Evolutionary conservation across 208 protist genomes (phyloP).

Genomic region (Leishmania major): DNA sequence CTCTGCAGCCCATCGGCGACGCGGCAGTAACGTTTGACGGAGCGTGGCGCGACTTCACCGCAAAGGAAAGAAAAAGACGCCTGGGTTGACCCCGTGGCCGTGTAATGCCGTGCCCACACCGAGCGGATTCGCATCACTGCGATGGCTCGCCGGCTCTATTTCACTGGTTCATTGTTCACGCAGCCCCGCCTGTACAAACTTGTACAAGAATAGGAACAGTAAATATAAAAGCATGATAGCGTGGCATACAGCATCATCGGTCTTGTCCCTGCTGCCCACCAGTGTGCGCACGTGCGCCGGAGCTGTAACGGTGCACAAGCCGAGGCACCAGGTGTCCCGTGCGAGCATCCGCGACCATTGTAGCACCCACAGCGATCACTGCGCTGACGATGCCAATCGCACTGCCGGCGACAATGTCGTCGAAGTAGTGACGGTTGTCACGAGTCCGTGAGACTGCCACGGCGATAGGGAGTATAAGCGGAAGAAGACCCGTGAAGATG

Average conservation of each 20-base stretch:
- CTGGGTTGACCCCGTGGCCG: too few relatives aligned
- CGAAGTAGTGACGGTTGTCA: conserved; percentile 86
- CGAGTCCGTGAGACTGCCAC: conserved; percentile 74
- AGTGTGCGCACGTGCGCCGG: not conserved
- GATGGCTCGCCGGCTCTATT: too few relatives aligned
- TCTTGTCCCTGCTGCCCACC: not conserved
- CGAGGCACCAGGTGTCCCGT: conserved; percentile 20
- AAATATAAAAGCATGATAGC: too few relatives aligned
- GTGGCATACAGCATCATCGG: not conserved
- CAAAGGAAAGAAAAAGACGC: not conserved
- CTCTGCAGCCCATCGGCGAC: not conserved
- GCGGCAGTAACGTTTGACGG: not conserved
- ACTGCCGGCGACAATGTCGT: conserved; percentile 71
- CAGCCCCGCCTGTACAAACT: too few relatives aligned
- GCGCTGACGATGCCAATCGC: conserved; percentile 38
- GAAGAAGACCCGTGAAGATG: conserved; percentile 41
- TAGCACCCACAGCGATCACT: conserved; percentile 40
- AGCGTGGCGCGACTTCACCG: not conserved
- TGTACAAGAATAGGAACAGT: too few relatives aligned
- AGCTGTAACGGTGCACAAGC: not conserved
- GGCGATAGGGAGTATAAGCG: conserved; percentile 56
- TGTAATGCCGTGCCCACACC: too few relatives aligned
- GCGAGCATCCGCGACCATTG: not conserved
- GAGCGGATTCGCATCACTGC: too few relatives aligned
- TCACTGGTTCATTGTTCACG: too few relatives aligned